These are phyloP conservation scores for Cystobasidiaceae sp. DNA, from an alignment of 1,284 basidiomycete species.

Conservation along the genomic window DNA sequence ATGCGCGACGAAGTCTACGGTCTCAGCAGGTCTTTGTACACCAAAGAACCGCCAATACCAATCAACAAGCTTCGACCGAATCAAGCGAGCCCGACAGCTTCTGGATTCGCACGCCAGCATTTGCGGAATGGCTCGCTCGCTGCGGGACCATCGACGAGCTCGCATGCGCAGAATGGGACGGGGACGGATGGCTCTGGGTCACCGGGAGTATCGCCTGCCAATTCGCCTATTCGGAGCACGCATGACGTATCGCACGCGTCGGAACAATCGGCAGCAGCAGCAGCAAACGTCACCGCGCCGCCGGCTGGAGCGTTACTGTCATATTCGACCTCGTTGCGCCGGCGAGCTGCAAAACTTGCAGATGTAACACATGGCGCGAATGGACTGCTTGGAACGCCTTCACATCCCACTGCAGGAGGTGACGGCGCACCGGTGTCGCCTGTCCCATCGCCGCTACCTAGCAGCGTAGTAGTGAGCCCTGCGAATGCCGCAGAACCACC, in stretches of 20 bases:
- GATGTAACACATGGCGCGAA: no score
- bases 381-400: no score
- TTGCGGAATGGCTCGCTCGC: conserved; percentile 21
- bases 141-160: no score
- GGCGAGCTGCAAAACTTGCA: no score
- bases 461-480: background rate
- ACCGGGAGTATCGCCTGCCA: conserved; percentile 3
- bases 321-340: no score
- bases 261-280: background rate
- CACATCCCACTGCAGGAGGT: no score
- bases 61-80: conserved; percentile 22
- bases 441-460: background rate
- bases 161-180: background rate
- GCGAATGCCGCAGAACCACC: background rate
- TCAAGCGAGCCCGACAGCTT: conserved; percentile 22
- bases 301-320: no score
- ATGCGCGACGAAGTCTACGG: conserved; percentile 38
- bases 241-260: background rate
- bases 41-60: conserved; percentile 28
- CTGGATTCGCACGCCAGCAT: conserved; percentile 2
- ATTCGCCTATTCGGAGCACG: conserved; percentile 5
- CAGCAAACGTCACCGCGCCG: background rate
- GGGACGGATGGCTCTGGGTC: background rate
- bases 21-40: conserved; percentile 30
- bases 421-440: background rate